Evolutionary conservation across 441 rosid species (phyloP).

Genomic region (Croton setiger): DNA sequence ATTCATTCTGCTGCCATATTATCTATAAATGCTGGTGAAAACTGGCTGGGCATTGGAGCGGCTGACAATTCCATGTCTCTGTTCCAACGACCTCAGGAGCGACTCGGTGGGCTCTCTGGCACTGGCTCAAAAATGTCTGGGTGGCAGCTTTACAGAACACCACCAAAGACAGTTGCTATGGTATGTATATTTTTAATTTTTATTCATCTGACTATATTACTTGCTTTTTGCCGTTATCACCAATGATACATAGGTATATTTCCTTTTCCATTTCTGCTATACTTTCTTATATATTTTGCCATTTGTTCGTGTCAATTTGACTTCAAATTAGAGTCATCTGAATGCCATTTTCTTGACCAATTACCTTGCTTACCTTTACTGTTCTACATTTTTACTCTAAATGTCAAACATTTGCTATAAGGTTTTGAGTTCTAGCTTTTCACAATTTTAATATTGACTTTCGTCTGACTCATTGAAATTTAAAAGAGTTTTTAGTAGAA

Average conservation of each 20-base stretch:
- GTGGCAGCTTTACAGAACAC: conserved; percentile 98
- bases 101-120: conserved; percentile 51
- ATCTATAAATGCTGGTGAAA: conserved; percentile 87
- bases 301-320: neutral
- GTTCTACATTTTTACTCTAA: neutral
- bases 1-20: conserved; percentile 71
- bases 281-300: neutral
- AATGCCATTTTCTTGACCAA: neutral
- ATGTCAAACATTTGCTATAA: no score
- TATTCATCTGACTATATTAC: neutral
- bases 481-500: neutral
- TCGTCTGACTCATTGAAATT: neutral
- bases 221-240: neutral
- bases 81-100: conserved; percentile 90
- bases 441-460: neutral
- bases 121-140: conserved; percentile 77
- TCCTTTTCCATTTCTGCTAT: neutral
- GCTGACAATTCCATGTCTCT: conserved; percentile 99
- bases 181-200: conserved; percentile 37
- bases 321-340: neutral
- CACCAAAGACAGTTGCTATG: conserved; percentile 84
- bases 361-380: neutral
- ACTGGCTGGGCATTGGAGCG: conserved; percentile 95
- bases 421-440: neutral
- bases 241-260: neutral